Base-by-base conservation (phyloP, 169 alveolate genomes). In the Plasmodium malariae region DNA sequence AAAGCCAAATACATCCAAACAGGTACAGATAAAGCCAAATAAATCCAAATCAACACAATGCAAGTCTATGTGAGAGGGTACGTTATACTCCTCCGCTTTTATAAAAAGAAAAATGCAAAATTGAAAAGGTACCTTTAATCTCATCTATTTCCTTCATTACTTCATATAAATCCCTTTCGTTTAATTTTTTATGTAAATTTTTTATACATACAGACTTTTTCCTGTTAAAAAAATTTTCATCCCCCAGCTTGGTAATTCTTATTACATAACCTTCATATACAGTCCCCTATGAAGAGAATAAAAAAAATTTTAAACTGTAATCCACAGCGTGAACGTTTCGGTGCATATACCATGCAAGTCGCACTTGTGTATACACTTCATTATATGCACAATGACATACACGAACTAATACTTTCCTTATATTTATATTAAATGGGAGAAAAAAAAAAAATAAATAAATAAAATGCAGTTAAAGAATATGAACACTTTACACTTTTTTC, bases 221-320 rank as follows among this genome's bases (percentile, higher is more conserved):
- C 9, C 74, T 32, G 37, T 32, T 62, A 54, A 76, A 76, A 9
- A 9, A 26, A 1, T 28, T 17, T 14, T 60, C 32, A 32, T 76
- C 89, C 9, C 89, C 89, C n/a, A 43, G 11, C 37, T 40, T 76
- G 37, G 40, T 76, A 34, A 76, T 28, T 65, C 89, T 48, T 30
- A 76, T 19, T 21, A 76, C 89, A 24, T 76, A 60, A 28, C 89
- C 89, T 24, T 76, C 69, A 37, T 76, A 51, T 3, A 76, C 68
- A 4, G 73, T 62, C 7, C 89, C 89, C 89, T 76, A 49, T 45
- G 6, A 40, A 63, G 30, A 17, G 0, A 30, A 19, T 14, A 68
- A 43, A 1, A 45, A 45, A 45, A 45, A 45, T 1, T 11, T n/a
- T 11, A 45, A 45, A 45, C 9, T 0, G 55, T 45, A 45, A 45